Evolutionary conservation across 176 grass and related monocot species (phyloP), one percentile per base, ranked within the genome.

Genomic region (Aegilops bicornis): DNA sequence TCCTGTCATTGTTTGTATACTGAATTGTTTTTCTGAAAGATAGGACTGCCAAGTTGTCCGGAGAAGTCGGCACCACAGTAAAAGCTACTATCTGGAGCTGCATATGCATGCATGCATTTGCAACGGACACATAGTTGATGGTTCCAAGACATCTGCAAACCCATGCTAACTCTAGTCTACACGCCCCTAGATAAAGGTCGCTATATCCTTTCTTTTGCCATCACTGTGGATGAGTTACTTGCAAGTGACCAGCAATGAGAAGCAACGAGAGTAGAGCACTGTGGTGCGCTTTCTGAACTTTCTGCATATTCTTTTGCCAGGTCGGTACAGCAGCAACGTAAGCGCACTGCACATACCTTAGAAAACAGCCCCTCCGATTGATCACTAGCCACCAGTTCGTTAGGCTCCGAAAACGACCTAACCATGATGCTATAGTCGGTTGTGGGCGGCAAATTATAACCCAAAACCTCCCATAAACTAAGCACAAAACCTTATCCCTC

Each of bases 371-470:
- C 69, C 75, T 82, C 67, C 74, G 35, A 76, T 76, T 76, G 43
- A 77, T 81, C 82, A 35, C 71, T 45, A 81, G 64, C 86, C 82
- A 88, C 78, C 63, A 85, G 54, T 88, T 76, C 73, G 20, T 56
- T 85, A 15, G 71, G 7, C 42, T 82, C 6, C 37, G 31, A 42
- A 30, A 68, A 59, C 87, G 86, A 80, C 89, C 27, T 89, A 73
- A 89, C 87, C 66, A 89, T 92, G 90, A 89, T 64, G 75, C 65
- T 9, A 83, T 86, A 92, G 92, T 92, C 90, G 86, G 92, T 89
- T 80, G 67, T 75, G 88, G 95, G 77, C 90, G 95, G 95, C 92
- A 82, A 86, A 92, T 79, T 89, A 93, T 87, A 91, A 78, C 47
- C 71, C 10, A 43, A 63, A 69, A 47, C 77, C 67, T 6, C 10